Conservation (phyloP, 169 alveolate genomes). For the Plasmodium relictum region DNA sequence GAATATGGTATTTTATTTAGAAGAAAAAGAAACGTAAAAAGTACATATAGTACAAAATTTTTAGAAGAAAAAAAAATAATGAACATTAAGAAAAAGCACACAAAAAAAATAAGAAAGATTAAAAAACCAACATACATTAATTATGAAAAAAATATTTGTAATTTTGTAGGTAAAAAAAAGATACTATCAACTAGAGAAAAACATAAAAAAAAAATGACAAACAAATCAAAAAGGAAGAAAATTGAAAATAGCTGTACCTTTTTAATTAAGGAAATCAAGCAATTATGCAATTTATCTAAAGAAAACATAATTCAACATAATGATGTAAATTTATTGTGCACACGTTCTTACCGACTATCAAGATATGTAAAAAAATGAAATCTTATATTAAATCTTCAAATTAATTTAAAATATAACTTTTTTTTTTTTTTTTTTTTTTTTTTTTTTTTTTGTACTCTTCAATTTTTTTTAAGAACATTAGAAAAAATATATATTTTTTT, state of each 20-base stretch:
- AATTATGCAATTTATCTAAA: conserved; percentile 46
- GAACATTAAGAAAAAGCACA: conserved; percentile 18
- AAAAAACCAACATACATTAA: conserved; percentile 9
- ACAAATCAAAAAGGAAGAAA: conserved; percentile 3
- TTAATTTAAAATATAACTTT: not conserved
- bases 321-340: conserved; percentile 17
- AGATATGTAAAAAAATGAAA: conserved; percentile 22
- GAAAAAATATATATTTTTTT: no score
- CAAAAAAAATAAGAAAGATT: not conserved
- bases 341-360: conserved; percentile 59
- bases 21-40: not conserved
- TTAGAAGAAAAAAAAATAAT: not conserved
- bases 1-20: not conserved
- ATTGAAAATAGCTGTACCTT: conserved; percentile 19
- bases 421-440: conserved; percentile 4
- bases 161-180: not conserved
- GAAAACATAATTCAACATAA: conserved; percentile 56
- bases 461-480: no score
- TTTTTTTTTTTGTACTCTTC: not conserved
- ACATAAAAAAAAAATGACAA: not conserved
- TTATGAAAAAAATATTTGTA: conserved; percentile 8
- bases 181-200: not conserved
- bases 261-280: conserved; percentile 32
- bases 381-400: not conserved
- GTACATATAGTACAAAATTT: no score